These are phyloP conservation scores for Annulohypoxylon moriforme DNA, from an alignment of 495 filamentous ascomycete genomes.

Conservation along the genomic window DNA sequence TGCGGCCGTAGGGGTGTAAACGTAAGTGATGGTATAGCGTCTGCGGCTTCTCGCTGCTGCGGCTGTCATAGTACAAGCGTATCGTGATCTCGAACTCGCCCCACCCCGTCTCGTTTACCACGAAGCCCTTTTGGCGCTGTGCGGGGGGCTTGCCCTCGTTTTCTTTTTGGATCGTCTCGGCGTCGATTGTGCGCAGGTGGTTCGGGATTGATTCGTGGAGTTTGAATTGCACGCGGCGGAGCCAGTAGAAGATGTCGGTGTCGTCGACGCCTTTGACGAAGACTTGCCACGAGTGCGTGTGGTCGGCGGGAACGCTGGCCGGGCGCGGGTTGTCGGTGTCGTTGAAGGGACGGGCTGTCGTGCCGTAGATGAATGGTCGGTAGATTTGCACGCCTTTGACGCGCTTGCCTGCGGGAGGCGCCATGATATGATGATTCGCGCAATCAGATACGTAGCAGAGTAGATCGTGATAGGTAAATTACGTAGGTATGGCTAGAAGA, in stretches of 20 bases:
- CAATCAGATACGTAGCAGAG: not conserved
- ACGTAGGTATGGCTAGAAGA: not conserved
- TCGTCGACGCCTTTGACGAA: conserved; percentile 88
- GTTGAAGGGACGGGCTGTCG: conserved; percentile 79
- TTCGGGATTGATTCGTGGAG: conserved; percentile 95
- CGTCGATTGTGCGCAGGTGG: conserved; percentile 75
- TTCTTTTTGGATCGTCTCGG: conserved; percentile 64
- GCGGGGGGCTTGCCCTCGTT: conserved; percentile 64
- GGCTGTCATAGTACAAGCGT: conserved; percentile 87
- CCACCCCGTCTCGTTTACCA: conserved; percentile 93
- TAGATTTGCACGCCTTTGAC: conserved; percentile 77
- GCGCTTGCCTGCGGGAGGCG: conserved; percentile 65
- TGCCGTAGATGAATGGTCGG: conserved; percentile 86
- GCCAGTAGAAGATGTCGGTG: conserved; percentile 91
- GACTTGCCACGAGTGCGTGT: conserved; percentile 95
- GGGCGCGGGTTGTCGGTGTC: conserved; percentile 67
- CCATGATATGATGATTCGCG: conserved; percentile 51
- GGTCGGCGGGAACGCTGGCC: conserved; percentile 76
- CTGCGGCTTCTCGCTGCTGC: conserved; percentile 89
- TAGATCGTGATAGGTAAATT: not conserved
- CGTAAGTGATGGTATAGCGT: conserved; percentile 91
- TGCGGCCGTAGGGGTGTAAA: conserved; percentile 85
- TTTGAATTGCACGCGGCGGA: conserved; percentile 97
- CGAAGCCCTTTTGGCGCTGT: conserved; percentile 62
- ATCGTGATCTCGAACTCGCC: conserved; percentile 97